Conservation (phyloP, 495 filamentous ascomycete species). For the Penicillium soppii region DNA sequence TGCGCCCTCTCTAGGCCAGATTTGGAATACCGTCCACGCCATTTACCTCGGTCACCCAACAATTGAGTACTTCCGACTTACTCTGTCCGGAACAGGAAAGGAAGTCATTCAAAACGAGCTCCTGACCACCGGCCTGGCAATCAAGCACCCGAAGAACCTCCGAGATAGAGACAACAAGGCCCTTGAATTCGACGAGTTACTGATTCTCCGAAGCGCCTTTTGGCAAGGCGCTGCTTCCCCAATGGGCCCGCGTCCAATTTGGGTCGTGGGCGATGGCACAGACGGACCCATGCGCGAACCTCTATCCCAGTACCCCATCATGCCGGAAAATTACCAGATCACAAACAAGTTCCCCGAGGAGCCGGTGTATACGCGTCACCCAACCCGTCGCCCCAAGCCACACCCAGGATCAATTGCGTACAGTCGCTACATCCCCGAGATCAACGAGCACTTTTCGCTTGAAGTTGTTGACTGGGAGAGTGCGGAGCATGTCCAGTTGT, state of each 20-base stretch:
- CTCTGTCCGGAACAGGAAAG: conserved; percentile 38
- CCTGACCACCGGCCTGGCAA: conserved; percentile 50
- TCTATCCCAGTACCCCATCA: conserved; percentile 47
- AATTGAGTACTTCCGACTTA: conserved; percentile 54
- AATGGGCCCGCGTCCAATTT: conserved; percentile 60
- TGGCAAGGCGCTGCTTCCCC: conserved; percentile 70
- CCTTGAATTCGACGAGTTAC: conserved; percentile 23
- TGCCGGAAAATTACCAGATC: conserved; percentile 55
- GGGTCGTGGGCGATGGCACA: conserved; percentile 44
- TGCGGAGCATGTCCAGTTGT: conserved; percentile 54
- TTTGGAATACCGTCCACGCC: conserved; percentile 62
- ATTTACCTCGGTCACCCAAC: conserved; percentile 54
- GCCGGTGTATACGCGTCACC: conserved; percentile 54
- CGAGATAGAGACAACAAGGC: conserved; percentile 18
- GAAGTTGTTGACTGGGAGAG: conserved; percentile 58
- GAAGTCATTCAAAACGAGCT: conserved; percentile 48
- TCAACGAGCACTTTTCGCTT: conserved; percentile 65
- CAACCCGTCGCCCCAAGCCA: conserved; percentile 60
- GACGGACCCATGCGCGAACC: conserved; percentile 34
- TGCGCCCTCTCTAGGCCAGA: conserved; percentile 53
- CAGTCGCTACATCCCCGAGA: conserved; percentile 66
- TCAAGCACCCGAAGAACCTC: conserved; percentile 45
- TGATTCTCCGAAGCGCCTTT: conserved; percentile 50
- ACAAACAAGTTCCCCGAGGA: conserved; percentile 51
- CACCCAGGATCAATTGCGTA: conserved; percentile 60